A percentile compares a stretch with the other conserved stretches of the same genome.
Evolutionary conservation across 176 grass and related monocot species (phyloP).

Genomic region (Cocos nucifera): DNA sequence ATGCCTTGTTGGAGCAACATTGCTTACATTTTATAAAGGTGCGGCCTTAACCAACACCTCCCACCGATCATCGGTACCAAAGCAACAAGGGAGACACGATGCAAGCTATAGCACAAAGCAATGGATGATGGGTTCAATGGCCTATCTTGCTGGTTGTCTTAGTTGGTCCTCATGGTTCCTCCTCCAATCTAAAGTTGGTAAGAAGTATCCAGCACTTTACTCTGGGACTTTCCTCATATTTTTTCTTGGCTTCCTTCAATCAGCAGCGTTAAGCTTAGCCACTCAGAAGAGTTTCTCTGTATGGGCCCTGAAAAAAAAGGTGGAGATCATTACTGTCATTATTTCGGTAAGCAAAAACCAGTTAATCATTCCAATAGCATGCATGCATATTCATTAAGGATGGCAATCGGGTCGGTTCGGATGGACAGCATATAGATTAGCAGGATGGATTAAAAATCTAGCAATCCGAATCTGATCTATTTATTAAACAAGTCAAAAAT

Average conservation of each 20-base stretch:
- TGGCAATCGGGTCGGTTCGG: too few relatives aligned
- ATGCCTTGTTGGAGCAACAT: conserved; percentile 47
- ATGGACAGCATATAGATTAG: too few relatives aligned
- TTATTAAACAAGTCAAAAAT: too few relatives aligned
- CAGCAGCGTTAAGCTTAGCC: conserved; percentile 25
- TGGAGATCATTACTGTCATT: conserved; percentile 47
- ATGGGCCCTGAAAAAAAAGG: conserved; percentile 31
- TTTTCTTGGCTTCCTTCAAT: conserved; percentile 53
- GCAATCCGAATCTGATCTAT: too few relatives aligned
- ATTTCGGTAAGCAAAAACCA: conserved; percentile 37
- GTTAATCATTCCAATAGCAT: too few relatives aligned
- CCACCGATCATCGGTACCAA: not conserved
- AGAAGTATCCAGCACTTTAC: conserved; percentile 48
- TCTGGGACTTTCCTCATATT: conserved; percentile 42
- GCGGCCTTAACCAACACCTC: conserved; percentile 27
- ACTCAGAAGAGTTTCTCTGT: conserved; percentile 26
- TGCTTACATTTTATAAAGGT: conserved; percentile 59
- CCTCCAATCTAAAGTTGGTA: conserved; percentile 41
- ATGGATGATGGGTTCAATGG: conserved; percentile 47
- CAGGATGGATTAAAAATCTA: too few relatives aligned
- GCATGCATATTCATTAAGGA: too few relatives aligned
- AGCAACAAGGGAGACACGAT: not conserved
- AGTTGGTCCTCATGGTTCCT: conserved; percentile 32
- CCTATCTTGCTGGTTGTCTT: conserved; percentile 34
- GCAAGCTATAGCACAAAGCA: not conserved